phyloP scores from a whole-genome alignment of 2,329 filamentous ascomycete genomes.

The Cladosporium sp. region DNA sequence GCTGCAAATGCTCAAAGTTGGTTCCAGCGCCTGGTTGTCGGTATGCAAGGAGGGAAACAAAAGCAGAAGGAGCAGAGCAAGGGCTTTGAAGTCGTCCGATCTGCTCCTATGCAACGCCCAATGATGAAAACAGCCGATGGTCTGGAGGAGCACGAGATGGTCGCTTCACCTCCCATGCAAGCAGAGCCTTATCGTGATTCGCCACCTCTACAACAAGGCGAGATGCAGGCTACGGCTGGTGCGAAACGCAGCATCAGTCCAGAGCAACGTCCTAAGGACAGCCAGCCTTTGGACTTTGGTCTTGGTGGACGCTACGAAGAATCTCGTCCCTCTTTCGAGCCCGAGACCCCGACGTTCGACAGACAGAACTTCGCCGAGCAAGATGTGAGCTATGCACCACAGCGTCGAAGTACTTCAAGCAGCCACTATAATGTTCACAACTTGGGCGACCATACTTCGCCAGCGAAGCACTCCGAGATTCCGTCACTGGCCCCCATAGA shows the following conservation, averaged over 20 bases:
- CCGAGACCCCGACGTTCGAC: conserved; percentile 13
- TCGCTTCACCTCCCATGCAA: conserved; percentile 30
- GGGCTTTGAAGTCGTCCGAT: conserved; percentile 94
- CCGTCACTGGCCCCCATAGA: conserved; percentile 28
- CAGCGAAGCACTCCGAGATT: conserved; percentile 17
- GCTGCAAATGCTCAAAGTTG: conserved; percentile 86
- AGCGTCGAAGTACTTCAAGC: not conserved
- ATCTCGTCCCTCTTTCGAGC: not conserved
- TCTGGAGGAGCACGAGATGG: conserved; percentile 35
- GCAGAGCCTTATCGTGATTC: conserved; percentile 30
- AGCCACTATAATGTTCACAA: not conserved
- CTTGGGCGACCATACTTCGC: not conserved
- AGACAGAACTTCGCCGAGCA: not conserved
- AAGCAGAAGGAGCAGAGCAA: conserved; percentile 89
- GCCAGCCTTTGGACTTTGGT: conserved; percentile 21
- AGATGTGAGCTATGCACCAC: not conserved
- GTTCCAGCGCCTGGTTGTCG: conserved; percentile 67
- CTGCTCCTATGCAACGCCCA: conserved; percentile 63
- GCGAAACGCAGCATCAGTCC: conserved; percentile 16
- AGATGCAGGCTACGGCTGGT: conserved; percentile 17
- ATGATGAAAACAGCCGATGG: conserved; percentile 46
- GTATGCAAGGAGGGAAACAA: conserved; percentile 37
- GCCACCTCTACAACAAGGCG: conserved; percentile 17
- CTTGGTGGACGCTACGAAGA: conserved; percentile 16
- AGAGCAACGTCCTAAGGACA: not conserved